Evolutionary conservation across 2,329 filamentous ascomycete genomes (phyloP).

Genomic region (Calonectria henricotiae): DNA sequence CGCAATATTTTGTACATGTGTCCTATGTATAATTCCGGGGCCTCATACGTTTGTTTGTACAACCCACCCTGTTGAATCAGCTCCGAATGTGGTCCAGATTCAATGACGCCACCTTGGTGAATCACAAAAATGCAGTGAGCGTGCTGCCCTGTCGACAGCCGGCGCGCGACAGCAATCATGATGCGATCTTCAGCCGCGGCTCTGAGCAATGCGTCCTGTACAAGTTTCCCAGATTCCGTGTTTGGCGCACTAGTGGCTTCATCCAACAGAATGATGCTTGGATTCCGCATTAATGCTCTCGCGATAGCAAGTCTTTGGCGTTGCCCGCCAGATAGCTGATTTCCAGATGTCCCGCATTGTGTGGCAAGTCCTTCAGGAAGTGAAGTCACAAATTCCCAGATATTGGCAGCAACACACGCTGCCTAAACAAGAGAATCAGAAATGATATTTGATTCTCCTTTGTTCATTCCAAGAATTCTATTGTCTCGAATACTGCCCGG

Average conservation of each 20-base stretch:
- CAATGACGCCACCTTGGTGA: constrained; percentile 28
- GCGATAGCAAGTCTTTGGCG: constrained; percentile 25
- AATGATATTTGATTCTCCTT: not conserved
- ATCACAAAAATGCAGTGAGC: constrained; percentile 31
- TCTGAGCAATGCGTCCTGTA: constrained; percentile 31
- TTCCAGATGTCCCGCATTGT: constrained; percentile 25
- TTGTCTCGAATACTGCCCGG: constrained; percentile 33
- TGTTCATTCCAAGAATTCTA: constrained; percentile 24
- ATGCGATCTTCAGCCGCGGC: constrained; percentile 16
- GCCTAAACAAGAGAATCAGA: constrained; percentile 11
- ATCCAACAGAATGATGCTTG: constrained; percentile 28
- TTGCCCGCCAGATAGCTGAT: constrained; percentile 36
- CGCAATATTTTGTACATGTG: too few relatives aligned
- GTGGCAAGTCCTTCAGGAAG: constrained; percentile 30
- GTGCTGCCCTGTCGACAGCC: constrained; percentile 31
- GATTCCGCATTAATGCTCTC: constrained; percentile 26
- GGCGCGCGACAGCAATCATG: constrained; percentile 38
- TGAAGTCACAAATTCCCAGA: constrained; percentile 34
- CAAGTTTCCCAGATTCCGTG: constrained; percentile 31
- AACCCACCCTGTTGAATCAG: not conserved
- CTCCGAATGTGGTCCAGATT: constrained; percentile 29
- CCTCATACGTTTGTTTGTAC: constrained; percentile 27
- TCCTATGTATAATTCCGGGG: constrained; percentile 19
- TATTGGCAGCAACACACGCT: constrained; percentile 33
- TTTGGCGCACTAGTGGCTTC: constrained; percentile 29